phyloP scores from a whole-genome alignment of 2,329 filamentous ascomycete genomes.

The Fusarium goolgardi region DNA sequence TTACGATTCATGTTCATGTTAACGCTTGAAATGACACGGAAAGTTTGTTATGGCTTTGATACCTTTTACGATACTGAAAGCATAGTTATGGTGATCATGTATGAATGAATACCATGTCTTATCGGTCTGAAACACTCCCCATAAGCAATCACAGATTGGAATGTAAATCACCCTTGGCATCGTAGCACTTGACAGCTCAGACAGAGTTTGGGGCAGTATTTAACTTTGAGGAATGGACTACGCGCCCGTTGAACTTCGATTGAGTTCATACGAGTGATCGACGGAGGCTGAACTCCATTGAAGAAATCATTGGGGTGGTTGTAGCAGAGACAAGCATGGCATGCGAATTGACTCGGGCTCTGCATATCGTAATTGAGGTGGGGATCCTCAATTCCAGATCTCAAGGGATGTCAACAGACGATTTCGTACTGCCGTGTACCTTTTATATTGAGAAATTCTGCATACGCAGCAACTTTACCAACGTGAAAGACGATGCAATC shows the following conservation, averaged over 20 bases:
- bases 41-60: neutral
- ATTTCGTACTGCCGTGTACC: neutral
- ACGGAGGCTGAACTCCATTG: neutral
- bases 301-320: neutral
- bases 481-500: neutral
- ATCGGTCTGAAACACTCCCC: slow-evolving; percentile 3
- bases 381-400: neutral
- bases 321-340: neutral
- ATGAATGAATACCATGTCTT: slow-evolving; percentile 20
- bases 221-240: neutral
- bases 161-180: slow-evolving; percentile 17
- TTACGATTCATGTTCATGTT: slow-evolving; percentile 1
- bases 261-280: slow-evolving; percentile 18
- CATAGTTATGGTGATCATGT: slow-evolving; percentile 1
- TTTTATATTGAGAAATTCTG: too few species aligned
- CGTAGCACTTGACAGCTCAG: slow-evolving; percentile 6
- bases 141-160: neutral
- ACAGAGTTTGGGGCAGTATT: slow-evolving; percentile 15
- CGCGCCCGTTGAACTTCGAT: slow-evolving; percentile 15
- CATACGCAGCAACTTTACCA: too few species aligned
- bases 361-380: neutral
- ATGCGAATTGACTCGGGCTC: neutral
- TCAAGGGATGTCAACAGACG: neutral
- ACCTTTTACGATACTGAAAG: slow-evolving; percentile 2
- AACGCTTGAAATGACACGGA: neutral